Conservation (phyloP, 73 alveolate species). For the Tetrahymena malaccensis region DNA sequence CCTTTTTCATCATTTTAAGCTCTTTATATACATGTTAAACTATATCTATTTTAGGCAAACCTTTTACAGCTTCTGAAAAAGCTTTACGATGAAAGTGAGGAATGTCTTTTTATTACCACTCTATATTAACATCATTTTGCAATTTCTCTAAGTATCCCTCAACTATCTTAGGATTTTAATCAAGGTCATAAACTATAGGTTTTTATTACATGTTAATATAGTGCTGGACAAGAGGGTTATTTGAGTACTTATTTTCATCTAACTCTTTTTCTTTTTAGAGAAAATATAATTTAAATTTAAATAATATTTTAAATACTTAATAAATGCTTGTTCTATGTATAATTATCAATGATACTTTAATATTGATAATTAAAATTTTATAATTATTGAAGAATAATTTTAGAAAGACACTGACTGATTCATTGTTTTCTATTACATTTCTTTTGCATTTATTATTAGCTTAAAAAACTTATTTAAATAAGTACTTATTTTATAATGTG, state of each 20-base stretch:
- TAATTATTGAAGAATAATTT: no score
- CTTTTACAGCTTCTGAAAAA: not conserved
- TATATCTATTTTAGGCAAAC: not conserved
- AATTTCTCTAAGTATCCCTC: not conserved
- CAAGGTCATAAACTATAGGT: not conserved
- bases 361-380: no score
- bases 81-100: not conserved
- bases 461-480: not conserved
- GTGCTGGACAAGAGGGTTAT: not conserved
- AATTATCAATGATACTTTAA: no score
- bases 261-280: not conserved
- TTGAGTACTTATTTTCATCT: not conserved
- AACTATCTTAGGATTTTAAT: not conserved
- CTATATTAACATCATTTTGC: not conserved
- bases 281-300: no score
- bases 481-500: not conserved
- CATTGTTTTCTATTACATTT: no score
- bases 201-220: not conserved
- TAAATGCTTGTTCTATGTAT: no score
- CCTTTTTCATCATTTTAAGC: not conserved
- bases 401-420: no score
- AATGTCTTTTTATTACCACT: not conserved
- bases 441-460: not conserved
- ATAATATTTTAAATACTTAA: no score
- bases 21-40: not conserved